Evolutionary conservation across 345 rosid genomes (phyloP).

Genomic region (Eucalyptus regnans): DNA sequence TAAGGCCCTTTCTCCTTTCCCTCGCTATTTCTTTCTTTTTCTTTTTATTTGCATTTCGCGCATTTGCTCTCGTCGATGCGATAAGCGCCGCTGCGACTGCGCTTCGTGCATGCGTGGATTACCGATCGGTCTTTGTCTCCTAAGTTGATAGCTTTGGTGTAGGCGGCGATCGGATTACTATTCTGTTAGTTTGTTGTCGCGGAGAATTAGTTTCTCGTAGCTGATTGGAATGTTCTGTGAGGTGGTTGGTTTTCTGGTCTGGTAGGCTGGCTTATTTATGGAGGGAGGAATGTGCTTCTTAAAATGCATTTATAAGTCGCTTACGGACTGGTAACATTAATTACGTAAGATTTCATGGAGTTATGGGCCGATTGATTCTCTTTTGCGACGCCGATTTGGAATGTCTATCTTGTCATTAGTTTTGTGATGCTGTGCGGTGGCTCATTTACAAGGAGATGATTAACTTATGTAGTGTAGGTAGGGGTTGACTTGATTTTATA

Average conservation of each 20-base stretch:
- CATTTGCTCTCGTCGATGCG: background rate
- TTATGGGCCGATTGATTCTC: background rate
- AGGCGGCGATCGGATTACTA: background rate
- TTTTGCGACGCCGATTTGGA: background rate
- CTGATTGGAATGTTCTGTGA: background rate
- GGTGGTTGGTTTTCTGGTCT: background rate
- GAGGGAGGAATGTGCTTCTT: background rate
- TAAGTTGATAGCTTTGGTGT: background rate
- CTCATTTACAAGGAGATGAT: background rate
- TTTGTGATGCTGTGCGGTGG: background rate
- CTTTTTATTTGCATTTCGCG: background rate
- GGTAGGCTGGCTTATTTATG: background rate
- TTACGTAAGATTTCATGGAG: background rate
- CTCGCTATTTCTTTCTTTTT: background rate
- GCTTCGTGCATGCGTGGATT: background rate
- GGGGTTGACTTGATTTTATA: background rate
- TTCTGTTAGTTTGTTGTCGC: background rate
- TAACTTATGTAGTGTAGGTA: background rate
- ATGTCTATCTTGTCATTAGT: background rate
- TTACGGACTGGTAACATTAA: accelerated
- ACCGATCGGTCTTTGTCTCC: background rate
- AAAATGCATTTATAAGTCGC: background rate
- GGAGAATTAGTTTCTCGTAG: background rate
- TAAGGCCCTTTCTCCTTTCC: background rate
- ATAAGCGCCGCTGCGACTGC: background rate